Conservation (phyloP, 139 green algal genomes). For the Chlorella sp. region DNA sequence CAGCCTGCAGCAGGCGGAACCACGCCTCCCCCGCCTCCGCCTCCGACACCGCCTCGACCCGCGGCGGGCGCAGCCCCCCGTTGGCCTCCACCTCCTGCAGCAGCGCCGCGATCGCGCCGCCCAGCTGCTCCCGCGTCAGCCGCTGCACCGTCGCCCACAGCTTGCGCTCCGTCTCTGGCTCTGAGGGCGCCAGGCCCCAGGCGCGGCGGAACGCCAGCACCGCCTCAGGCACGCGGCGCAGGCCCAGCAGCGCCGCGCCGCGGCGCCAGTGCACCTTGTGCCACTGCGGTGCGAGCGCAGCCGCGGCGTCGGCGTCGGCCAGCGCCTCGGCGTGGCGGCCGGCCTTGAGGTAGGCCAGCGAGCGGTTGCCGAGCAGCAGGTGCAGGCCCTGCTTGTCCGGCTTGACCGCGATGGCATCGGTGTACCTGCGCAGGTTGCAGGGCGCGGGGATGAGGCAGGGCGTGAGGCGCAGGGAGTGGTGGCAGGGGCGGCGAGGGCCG, state of each 20-base stretch:
- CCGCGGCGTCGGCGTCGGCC: constrained; percentile 35
- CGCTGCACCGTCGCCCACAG: constrained; percentile 40
- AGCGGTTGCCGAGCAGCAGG: constrained; percentile 44
- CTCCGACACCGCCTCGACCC: constrained; percentile 8
- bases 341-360: constrained; percentile 36
- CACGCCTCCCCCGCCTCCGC: constrained; percentile 24
- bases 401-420: constrained; percentile 28
- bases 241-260: constrained; percentile 38
- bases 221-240: constrained; percentile 34
- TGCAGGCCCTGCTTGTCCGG: not conserved
- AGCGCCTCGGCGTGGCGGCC: constrained; percentile 38
- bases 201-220: constrained; percentile 31
- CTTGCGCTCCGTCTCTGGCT: not conserved
- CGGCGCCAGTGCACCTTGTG: constrained; percentile 47
- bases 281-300: constrained; percentile 28
- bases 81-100: constrained; percentile 19
- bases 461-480: too few relatives aligned
- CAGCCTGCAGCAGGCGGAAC: constrained; percentile 31
- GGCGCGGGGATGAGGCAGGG: too few relatives aligned
- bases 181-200: constrained; percentile 11
- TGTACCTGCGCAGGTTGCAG: constrained; percentile 28
- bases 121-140: constrained; percentile 47
- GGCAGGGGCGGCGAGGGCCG: not conserved
- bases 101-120: constrained; percentile 16
- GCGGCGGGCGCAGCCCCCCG: not conserved